phyloP scores from a whole-genome alignment of 768 basidiomycete genomes.

The Sarcodon aspratus region DNA sequence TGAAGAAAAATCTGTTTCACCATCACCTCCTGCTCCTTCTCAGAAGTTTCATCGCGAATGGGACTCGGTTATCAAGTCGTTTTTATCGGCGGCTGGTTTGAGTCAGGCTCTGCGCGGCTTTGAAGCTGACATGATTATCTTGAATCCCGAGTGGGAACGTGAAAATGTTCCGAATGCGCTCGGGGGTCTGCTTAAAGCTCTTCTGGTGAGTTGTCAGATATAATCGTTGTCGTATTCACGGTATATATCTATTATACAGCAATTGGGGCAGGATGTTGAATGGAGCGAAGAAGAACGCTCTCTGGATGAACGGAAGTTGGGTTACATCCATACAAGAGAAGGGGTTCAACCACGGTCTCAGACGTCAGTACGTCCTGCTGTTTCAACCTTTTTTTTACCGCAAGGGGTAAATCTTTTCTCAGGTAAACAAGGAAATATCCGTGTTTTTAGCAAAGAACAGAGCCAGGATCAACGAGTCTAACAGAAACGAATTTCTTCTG shows the following conservation, averaged over 20 bases:
- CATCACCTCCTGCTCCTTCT: constrained; percentile 20
- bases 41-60: constrained; percentile 41
- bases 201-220: constrained; percentile 30
- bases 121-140: constrained; percentile 59
- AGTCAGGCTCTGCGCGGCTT: constrained; percentile 51
- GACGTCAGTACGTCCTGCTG: constrained; percentile 37
- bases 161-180: constrained; percentile 46
- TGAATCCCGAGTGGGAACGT: constrained; percentile 57
- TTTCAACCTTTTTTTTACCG: background rate
- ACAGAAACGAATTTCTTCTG: constrained; percentile 63
- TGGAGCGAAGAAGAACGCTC: constrained; percentile 15
- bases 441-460: constrained; percentile 59
- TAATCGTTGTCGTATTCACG: background rate
- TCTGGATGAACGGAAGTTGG: constrained; percentile 60
- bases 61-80: constrained; percentile 45
- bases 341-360: constrained; percentile 39
- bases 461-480: constrained; percentile 65
- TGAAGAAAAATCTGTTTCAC: background rate
- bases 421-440: constrained; percentile 64
- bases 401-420: no score
- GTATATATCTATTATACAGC: background rate
- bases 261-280: background rate
- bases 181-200: constrained; percentile 33
- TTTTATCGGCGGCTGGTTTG: constrained; percentile 43
- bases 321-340: constrained; percentile 41